Conservation (phyloP, 257 asterid genomes). For the Knoxia roxburghii region DNA sequence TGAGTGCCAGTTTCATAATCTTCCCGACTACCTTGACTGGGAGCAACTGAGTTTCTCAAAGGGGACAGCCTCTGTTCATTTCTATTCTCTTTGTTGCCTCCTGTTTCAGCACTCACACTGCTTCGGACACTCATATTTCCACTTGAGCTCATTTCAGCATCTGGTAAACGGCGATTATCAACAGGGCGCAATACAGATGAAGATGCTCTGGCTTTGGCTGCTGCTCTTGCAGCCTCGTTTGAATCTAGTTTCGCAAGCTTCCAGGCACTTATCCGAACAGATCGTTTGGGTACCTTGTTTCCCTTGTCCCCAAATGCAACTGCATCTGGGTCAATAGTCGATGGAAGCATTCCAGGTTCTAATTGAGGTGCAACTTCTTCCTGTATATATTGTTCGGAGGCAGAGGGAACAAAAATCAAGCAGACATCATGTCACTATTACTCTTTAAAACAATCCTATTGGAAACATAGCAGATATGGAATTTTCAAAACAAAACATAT, state of each 20-base stretch:
- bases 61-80: slow-evolving; percentile 46
- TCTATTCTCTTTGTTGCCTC: slow-evolving; percentile 49
- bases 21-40: slow-evolving; percentile 80
- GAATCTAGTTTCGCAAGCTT: slow-evolving; percentile 93
- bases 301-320: slow-evolving; percentile 45
- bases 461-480: neutral
- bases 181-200: slow-evolving; percentile 91
- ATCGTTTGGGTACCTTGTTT: slow-evolving; percentile 55
- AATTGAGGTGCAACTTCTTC: slow-evolving; percentile 99
- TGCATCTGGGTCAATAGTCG: slow-evolving; percentile 96
- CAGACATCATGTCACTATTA: neutral
- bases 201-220: slow-evolving; percentile 95
- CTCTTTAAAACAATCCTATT: neutral
- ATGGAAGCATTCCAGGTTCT: slow-evolving; percentile 92
- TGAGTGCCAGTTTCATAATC: slow-evolving; percentile 87
- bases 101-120: slow-evolving; percentile 79
- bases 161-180: slow-evolving; percentile 56
- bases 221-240: slow-evolving; percentile 87
- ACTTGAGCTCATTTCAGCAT: slow-evolving; percentile 82
- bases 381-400: slow-evolving; percentile 38
- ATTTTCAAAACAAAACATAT: too few relatives aligned
- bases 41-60: slow-evolving; percentile 49
- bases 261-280: slow-evolving; percentile 91
- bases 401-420: slow-evolving; percentile 15
- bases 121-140: slow-evolving; percentile 73